Base-by-base conservation (phyloP, 306 rosid genomes). In the Oxytropis ochrocephala region DNA sequence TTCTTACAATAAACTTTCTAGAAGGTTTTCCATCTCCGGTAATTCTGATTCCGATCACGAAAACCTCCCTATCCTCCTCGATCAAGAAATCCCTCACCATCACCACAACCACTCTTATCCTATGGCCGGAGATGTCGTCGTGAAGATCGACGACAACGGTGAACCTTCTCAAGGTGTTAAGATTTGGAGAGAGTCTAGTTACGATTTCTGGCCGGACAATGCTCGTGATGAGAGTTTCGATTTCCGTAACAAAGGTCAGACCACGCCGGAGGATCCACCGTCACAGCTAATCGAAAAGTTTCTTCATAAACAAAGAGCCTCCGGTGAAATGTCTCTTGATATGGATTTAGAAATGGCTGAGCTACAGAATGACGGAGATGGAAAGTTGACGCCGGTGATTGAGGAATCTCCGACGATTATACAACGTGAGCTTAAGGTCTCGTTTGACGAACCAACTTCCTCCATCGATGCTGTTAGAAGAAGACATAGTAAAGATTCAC, bases 341-440 rank as follows among this genome's bases (percentile, higher is more conserved):
- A 91, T 94, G 99, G 98, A 94, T 75, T 81, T 94, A 78, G 99
- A 89, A 30, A 94, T 94, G 99, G 91, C 84, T 3, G 99, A 94
- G 82, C 87, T 91, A 0, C 80, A 56, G 16, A n/a, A 8, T 0
- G 89, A 5, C 4, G n/a, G 10, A 0, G 57, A 80, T 3, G 72
- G 75, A 32, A 68, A 74, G 29, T 21, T 85, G 12, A 39, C 90
- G 19, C 72, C 91, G 8, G 73, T 86, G 11, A n/a, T n/a, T n/a
- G 85, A 75, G 0, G 98, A 90, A 82, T 86, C 90, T 41, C 83
- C 90, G 11, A 8, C 89, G 27, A 3, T 59, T 60, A 64, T 52
- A 3, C 21, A 49, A 2, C 80, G 78, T 0, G 97, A 92, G 82
- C 44, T 82, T 13, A 87, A 86, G 67, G 90, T 87, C 0, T 77